Percentiles rank a stretch among this genome's conserved stretches.
Conservation (phyloP, 1,139 yeast species). For the Diutina rugosa region DNA sequence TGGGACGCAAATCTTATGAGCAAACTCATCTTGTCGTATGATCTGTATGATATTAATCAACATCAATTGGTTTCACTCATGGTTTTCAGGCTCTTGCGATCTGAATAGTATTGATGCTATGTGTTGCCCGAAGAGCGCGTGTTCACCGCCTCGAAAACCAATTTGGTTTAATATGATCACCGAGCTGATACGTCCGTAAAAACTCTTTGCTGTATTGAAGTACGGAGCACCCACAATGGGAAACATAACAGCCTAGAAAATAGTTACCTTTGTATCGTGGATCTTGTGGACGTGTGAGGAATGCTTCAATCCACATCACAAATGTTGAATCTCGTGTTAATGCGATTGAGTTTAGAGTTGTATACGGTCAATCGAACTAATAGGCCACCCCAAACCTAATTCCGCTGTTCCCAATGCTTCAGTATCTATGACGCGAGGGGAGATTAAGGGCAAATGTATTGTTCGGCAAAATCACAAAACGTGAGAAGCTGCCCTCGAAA, state of each 20-base stretch:
- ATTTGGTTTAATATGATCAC: background rate
- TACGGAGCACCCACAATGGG: background rate
- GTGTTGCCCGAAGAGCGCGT: background rate
- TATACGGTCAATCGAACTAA: background rate
- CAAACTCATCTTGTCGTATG: too few relatives aligned
- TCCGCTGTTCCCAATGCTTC: background rate
- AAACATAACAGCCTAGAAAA: background rate
- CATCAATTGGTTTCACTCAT: background rate
- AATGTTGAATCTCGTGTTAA: background rate
- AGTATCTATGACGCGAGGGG: background rate
- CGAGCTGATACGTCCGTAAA: background rate
- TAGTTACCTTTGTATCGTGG: background rate
- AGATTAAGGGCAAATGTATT: background rate
- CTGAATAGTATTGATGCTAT: background rate
- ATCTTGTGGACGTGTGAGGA: background rate
- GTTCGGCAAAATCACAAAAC: background rate
- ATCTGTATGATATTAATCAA: too few relatives aligned
- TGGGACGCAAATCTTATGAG: too few relatives aligned
- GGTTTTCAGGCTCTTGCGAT: too few relatives aligned
- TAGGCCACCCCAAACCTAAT: background rate
- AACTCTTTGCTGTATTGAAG: background rate
- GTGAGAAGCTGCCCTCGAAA: background rate
- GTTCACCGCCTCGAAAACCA: background rate
- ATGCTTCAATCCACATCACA: background rate
- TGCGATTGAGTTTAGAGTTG: background rate